Percentiles rank a stretch among this genome's conserved stretches.
These are phyloP conservation scores for Fusarium sacchari DNA, from an alignment of 2,329 filamentous ascomycete species.

Conservation along the genomic window DNA sequence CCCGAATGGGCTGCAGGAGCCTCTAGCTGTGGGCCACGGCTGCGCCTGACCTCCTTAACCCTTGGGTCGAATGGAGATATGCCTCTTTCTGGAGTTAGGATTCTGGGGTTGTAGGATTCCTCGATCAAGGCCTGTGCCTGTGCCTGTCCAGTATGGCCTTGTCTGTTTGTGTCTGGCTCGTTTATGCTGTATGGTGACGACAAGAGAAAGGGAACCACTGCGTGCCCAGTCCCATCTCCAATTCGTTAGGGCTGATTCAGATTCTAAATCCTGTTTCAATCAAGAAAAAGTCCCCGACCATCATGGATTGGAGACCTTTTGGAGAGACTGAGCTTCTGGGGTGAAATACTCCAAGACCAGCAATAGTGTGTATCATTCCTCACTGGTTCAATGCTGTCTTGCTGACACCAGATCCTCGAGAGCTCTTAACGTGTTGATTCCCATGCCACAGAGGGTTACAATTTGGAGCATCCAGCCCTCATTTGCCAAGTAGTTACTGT, in stretches of 20 bases:
- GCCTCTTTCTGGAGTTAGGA: conserved; percentile 35
- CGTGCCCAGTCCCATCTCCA: conserved; percentile 28
- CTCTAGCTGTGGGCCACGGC: conserved; percentile 38
- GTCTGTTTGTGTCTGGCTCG: neutral
- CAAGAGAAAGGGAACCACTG: conserved; percentile 6
- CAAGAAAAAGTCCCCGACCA: conserved; percentile 18
- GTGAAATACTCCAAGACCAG: neutral
- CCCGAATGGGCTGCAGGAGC: conserved; percentile 40
- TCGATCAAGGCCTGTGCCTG: conserved; percentile 13
- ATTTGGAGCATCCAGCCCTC: conserved; percentile 17
- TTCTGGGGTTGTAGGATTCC: conserved; percentile 29
- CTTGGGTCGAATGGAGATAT: conserved; percentile 40
- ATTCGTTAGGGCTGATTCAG: conserved; percentile 35
- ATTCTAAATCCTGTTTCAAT: conserved; percentile 15
- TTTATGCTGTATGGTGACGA: conserved; percentile 29
- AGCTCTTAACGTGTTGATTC: conserved; percentile 16
- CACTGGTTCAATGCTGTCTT: neutral
- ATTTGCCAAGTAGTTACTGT: conserved; percentile 28
- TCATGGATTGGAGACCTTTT: conserved; percentile 23
- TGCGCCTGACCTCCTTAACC: conserved; percentile 42
- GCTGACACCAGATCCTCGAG: neutral
- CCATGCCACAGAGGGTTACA: conserved; percentile 25
- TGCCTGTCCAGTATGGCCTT: too few species aligned
- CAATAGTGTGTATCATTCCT: neutral
- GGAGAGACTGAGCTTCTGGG: neutral